Base-by-base conservation (phyloP, 768 basidiomycete species). In the Collybia mongolica region DNA sequence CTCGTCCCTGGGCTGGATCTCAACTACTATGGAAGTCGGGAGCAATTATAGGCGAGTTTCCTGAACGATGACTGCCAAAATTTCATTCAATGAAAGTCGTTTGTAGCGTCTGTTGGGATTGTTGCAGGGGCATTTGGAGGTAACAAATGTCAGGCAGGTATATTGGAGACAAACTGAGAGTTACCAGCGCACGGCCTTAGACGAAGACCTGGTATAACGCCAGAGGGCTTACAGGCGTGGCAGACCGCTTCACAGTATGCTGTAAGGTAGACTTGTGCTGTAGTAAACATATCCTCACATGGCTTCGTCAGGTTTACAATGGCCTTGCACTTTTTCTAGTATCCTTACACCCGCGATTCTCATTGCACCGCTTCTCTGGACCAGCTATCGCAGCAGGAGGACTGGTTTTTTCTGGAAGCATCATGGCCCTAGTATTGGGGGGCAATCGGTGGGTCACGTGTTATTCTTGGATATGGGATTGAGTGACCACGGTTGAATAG, bases 121-220 rank as follows among this genome's bases (percentile, higher is more conserved):
- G 53, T 81, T 22, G 63, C 80, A 23, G 84, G 84, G 6, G 87
- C 86, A 40, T 87, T 88, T 63, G 88, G 88, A 56, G 68, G 72
- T 72, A 44, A 46, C 63, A 53, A 15, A 46, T n/a, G 6, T 28
- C 15, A 22, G 29, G 19, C 12, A 44, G 43, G 42, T 19, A 14
- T 29, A 7, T 43, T 51, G 24, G 24, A 26, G 4, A 22, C 14
- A 49, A 14, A 36, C 23, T 17, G 48, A 52, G 51, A 19, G 18
- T 42, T 38, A 15, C 40, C 47, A 74, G 71, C 82, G 9, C 88
- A 90, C 63, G 81, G 68, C 9, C 72, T 90, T 48, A 74, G 74
- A 53, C 62, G 66, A n/a, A 65, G 71, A 39, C 59, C 67, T 15
- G 76, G 75, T 0, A 71, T 82, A 6, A 78, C 81, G 6, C 44